A percentile compares a stretch with the other conserved stretches of the same genome.
phyloP scores from a whole-genome alignment of 768 basidiomycete species.

The Baorangia bicolor region DNA sequence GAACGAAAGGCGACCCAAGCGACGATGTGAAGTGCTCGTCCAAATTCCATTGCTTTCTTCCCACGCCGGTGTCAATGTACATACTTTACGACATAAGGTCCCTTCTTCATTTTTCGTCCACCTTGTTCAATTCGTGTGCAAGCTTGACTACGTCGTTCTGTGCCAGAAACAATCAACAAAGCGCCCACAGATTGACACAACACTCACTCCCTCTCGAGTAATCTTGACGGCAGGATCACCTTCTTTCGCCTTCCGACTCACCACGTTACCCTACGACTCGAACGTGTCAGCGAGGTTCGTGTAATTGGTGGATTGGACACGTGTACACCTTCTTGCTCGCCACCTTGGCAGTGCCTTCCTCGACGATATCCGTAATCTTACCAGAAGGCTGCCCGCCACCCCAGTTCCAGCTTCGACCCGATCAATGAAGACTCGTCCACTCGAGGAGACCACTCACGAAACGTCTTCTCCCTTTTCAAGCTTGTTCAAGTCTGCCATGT shows the following conservation, averaged over 20 bases:
- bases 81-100: background rate
- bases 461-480: constrained; percentile 35
- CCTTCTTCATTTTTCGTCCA: constrained; percentile 25
- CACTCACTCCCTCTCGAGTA: constrained; percentile 42
- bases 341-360: constrained; percentile 43
- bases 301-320: background rate
- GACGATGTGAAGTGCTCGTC: constrained; percentile 9
- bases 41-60: constrained; percentile 26
- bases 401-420: constrained; percentile 36
- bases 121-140: constrained; percentile 48
- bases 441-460: constrained; percentile 27
- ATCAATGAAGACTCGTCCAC: background rate
- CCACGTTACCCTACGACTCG: constrained; percentile 39
- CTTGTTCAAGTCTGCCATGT: constrained; percentile 22
- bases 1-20: constrained; percentile 12
- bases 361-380: constrained; percentile 40
- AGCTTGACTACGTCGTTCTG: constrained; percentile 54
- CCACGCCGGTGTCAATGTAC: constrained; percentile 29
- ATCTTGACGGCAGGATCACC: constrained; percentile 53
- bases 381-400: constrained; percentile 34
- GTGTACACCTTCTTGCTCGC: constrained; percentile 44
- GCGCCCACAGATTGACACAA: background rate
- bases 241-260: constrained; percentile 41
- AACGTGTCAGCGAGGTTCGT: background rate
- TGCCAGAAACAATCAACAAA: background rate